A percentile compares a stretch with the other conserved stretches of the same genome.
phyloP scores from a whole-genome alignment of 2,329 filamentous ascomycete species.

The Venturia aucupariae region DNA sequence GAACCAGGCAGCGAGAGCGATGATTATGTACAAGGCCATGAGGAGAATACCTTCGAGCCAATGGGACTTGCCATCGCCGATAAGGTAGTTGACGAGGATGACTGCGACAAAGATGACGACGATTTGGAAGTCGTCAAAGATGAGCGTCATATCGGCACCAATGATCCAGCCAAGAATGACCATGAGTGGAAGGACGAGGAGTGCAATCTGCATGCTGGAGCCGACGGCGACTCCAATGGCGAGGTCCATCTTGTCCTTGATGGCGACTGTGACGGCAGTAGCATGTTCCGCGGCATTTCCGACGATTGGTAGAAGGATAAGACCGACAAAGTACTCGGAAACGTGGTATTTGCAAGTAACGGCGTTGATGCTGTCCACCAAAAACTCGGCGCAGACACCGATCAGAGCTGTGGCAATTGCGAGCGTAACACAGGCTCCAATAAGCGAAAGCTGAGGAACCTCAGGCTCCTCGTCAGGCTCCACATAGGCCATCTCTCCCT shows the following conservation, averaged over 20 bases:
- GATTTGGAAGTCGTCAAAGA: conserved; percentile 84
- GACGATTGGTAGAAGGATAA: conserved; percentile 57
- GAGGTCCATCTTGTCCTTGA: conserved; percentile 56
- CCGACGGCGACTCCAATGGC: conserved; percentile 58
- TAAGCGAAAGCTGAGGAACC: conserved; percentile 62
- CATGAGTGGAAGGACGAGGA: conserved; percentile 51
- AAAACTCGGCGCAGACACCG: conserved; percentile 63
- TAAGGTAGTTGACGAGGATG: conserved; percentile 53
- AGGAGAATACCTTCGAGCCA: conserved; percentile 54
- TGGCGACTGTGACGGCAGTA: conserved; percentile 50
- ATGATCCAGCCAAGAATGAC: conserved; percentile 54
- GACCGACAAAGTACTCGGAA: conserved; percentile 52
- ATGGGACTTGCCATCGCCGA: conserved; percentile 49
- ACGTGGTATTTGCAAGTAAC: conserved; percentile 41
- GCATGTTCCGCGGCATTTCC: conserved; percentile 59
- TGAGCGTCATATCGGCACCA: conserved; percentile 59
- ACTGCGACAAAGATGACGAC: conserved; percentile 50
- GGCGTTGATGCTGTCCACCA: conserved; percentile 51
- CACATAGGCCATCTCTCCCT: conserved; percentile 27
- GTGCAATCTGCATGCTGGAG: conserved; percentile 55
- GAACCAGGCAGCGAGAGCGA: conserved; percentile 51
- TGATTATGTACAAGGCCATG: conserved; percentile 53
- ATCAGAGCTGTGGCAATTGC: conserved; percentile 67
- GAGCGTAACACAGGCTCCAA: conserved; percentile 64
- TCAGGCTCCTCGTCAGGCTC: conserved; percentile 52